Conservation (phyloP, 176 grass and related monocot species). For the Aegilops tauschii region DNA sequence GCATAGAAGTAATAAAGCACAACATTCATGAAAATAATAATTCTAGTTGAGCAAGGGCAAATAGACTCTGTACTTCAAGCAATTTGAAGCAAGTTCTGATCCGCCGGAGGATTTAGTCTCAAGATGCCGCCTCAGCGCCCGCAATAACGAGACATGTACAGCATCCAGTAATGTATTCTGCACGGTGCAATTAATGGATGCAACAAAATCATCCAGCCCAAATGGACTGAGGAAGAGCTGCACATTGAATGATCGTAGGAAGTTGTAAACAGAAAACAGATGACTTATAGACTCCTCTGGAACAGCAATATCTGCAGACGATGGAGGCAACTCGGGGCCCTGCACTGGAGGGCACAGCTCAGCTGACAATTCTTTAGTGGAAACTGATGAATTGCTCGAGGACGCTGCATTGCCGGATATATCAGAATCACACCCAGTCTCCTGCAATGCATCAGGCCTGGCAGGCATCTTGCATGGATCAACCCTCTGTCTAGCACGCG, state of each 20-base stretch:
- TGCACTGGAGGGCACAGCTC: conserved; percentile 36
- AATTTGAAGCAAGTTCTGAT: conserved; percentile 67
- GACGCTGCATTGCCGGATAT: conserved; percentile 63
- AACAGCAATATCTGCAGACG: conserved; percentile 68
- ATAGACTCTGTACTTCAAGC: conserved; percentile 60
- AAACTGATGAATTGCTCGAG: conserved; percentile 72
- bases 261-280: conserved; percentile 93
- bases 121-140: conserved; percentile 60
- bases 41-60: conserved; percentile 10
- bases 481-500: conserved; percentile 42
- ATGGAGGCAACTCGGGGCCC: conserved; percentile 67
- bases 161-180: conserved; percentile 94
- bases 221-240: conserved; percentile 86
- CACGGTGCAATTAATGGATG: conserved; percentile 65
- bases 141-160: conserved; percentile 78
- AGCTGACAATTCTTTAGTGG: conserved; percentile 30
- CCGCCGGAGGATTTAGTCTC: conserved; percentile 60
- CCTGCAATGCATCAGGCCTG: conserved; percentile 21
- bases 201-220: conserved; percentile 86
- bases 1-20: neutral
- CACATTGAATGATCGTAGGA: conserved; percentile 85
- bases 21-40: neutral
- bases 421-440: conserved; percentile 35
- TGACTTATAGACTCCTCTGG: conserved; percentile 74
- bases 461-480: conserved; percentile 31